phyloP scores from a whole-genome alignment of 768 basidiomycete genomes.

The Hydnomerulius pinastri region DNA sequence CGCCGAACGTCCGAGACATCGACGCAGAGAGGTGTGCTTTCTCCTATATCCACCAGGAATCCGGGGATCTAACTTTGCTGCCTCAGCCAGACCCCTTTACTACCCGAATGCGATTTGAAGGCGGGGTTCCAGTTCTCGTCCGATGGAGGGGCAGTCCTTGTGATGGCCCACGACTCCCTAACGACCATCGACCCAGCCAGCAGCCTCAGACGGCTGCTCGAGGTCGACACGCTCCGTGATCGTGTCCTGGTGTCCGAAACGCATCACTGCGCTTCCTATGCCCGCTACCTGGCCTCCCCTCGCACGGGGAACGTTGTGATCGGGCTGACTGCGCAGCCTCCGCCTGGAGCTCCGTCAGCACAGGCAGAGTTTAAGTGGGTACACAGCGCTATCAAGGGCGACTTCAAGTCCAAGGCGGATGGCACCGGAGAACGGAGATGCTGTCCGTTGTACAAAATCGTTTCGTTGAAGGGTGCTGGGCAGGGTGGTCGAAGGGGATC shows the following conservation, averaged over 20 bases:
- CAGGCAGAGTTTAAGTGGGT: conserved; percentile 24
- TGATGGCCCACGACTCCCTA: conserved; percentile 31
- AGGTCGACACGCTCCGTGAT: conserved; percentile 22
- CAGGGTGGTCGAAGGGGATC: conserved; percentile 23
- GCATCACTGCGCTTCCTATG: conserved; percentile 35
- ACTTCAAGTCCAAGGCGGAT: conserved; percentile 28
- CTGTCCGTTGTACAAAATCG: conserved; percentile 33
- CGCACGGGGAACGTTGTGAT: conserved; percentile 22
- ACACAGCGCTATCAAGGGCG: conserved; percentile 21
- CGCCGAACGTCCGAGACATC: conserved; percentile 23
- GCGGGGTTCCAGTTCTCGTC: conserved; percentile 30
- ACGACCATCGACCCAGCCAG: conserved; percentile 28
- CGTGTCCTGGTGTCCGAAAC: conserved; percentile 36
- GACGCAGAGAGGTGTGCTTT: conserved; percentile 18
- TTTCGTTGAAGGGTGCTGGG: conserved; percentile 24
- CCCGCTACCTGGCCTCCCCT: conserved; percentile 26
- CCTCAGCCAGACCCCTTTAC: conserved; percentile 22
- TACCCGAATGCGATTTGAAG: conserved; percentile 28
- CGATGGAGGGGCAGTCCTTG: conserved; percentile 32
- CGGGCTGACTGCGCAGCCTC: conserved; percentile 24
- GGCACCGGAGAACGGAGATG: conserved; percentile 21
- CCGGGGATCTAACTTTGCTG: background rate
- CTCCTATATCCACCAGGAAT: too few relatives aligned
- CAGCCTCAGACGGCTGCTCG: conserved; percentile 28
- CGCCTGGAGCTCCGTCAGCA: conserved; percentile 16